Base-by-base conservation (phyloP, 441 rosid species). In the Pelargonium citronellum region DNA sequence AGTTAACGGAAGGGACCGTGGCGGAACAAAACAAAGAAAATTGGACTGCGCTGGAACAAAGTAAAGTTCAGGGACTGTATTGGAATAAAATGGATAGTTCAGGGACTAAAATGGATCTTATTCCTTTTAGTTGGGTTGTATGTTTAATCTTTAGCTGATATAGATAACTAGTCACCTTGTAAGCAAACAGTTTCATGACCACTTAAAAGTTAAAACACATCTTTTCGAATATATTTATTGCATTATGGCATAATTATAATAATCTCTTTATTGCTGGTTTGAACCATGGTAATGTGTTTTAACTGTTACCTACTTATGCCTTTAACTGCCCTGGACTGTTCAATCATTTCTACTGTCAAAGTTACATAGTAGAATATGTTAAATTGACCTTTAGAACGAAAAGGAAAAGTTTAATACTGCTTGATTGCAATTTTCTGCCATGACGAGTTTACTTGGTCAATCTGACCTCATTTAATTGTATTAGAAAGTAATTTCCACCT, bases 381-480 rank as follows among this genome's bases (percentile, higher is more conserved):
- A 46, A 12, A 2, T 46, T 46, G 10, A 46, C 51, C 51, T 12
- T 46, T 46, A 2, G 51, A 46, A 46, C 2, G n/a, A 12, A 12
- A 12, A 46, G 51, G 51, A 46, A 46, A 46, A 46, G 51, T 46
- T 46, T 12, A 46, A 9, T 46, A 46, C 51, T 46, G n/a, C 51
- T 46, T 46, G 17, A 55, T 55, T 55, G 12, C 61, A 55, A 11
- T 55, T 55, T 13, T 5, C 22, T 55, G 8, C 61, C 7, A n/a
- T n/a, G 61, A 55, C 4, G 13, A 46, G 51, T 46, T 46, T 46
- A 9, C 51, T 46, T 46, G 11, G 51, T 9, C 51, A 1, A 46
- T 12, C 24, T 24, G 67, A 16, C 46, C 51, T 65, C 47, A 39
- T 64, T 30, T 64, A 24, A 37, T 49, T 64, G 41, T 62, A 30